Conservation (phyloP, 1,139 yeast genomes). For the Magnusiomyces sp. region DNA sequence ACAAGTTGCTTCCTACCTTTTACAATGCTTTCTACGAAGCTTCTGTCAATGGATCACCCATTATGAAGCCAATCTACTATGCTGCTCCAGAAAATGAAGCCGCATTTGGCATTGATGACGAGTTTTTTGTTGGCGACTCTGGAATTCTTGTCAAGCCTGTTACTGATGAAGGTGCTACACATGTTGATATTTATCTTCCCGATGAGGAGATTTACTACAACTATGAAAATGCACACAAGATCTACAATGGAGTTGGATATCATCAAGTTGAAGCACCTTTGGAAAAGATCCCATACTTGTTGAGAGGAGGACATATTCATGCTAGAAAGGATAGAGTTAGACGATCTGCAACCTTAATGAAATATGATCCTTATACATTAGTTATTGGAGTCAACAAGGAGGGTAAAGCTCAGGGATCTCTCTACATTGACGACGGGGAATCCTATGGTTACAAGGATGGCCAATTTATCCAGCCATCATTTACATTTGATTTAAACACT, state of each 20-base stretch:
- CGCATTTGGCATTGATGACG: slow-evolving; percentile 62
- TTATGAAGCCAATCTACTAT: slow-evolving; percentile 69
- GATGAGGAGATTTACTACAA: slow-evolving; percentile 44
- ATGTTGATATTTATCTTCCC: slow-evolving; percentile 52
- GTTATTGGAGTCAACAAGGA: slow-evolving; percentile 49
- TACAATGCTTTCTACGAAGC: slow-evolving; percentile 76
- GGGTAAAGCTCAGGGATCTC: slow-evolving; percentile 44
- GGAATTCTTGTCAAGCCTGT: slow-evolving; percentile 82
- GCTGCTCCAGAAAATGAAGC: slow-evolving; percentile 46
- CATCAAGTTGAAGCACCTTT: slow-evolving; percentile 43
- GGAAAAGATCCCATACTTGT: slow-evolving; percentile 58
- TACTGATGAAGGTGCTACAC: slow-evolving; percentile 44
- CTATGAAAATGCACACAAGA: slow-evolving; percentile 44
- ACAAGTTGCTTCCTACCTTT: slow-evolving; percentile 63
- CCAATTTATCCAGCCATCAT: slow-evolving; percentile 35
- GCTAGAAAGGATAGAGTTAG: slow-evolving; percentile 66
- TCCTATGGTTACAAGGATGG: slow-evolving; percentile 51
- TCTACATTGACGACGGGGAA: slow-evolving; percentile 83
- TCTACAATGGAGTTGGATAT: slow-evolving; percentile 34
- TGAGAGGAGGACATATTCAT: slow-evolving; percentile 72
- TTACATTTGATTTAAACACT: slow-evolving; percentile 14
- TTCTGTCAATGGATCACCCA: slow-evolving; percentile 55
- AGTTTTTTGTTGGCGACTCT: slow-evolving; percentile 66
- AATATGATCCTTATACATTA: slow-evolving; percentile 73
- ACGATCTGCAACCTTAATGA: slow-evolving; percentile 71